Evolutionary conservation across 441 rosid species (phyloP).

Genomic region (Arabidopsis hybrid): DNA sequence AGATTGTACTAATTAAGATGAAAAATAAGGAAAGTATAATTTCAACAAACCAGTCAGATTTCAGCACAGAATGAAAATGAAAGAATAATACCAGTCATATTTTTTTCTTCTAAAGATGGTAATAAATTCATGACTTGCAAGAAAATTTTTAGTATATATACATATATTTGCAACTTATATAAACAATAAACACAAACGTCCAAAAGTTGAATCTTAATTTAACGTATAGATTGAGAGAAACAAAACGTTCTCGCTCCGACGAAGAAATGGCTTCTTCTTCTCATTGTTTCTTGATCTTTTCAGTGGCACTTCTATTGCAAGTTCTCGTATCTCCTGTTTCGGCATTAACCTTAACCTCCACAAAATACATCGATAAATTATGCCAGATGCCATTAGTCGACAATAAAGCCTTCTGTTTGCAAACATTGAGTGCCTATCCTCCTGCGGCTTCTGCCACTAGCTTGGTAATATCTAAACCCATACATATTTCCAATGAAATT

Average conservation of each 20-base stretch:
- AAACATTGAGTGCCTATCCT: background rate
- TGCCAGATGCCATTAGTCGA: background rate
- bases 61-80: background rate
- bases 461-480: conserved; percentile 3
- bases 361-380: background rate
- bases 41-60: background rate
- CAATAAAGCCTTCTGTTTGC: background rate
- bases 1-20: background rate
- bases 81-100: background rate
- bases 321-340: background rate
- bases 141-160: background rate
- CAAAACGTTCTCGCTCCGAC: background rate
- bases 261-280: background rate
- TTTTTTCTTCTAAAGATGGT: background rate
- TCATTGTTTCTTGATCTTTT: background rate
- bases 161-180: background rate
- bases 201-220: background rate
- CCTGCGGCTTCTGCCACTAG: background rate
- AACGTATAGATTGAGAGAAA: no score
- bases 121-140: background rate
- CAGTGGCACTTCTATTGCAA: background rate
- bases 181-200: background rate
- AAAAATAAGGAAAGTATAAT: background rate
- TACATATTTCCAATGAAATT: background rate
- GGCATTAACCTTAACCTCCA: background rate